These are phyloP conservation scores for Lachancea dasiensis DNA, from an alignment of 805 yeast genomes.

Conservation along the genomic window DNA sequence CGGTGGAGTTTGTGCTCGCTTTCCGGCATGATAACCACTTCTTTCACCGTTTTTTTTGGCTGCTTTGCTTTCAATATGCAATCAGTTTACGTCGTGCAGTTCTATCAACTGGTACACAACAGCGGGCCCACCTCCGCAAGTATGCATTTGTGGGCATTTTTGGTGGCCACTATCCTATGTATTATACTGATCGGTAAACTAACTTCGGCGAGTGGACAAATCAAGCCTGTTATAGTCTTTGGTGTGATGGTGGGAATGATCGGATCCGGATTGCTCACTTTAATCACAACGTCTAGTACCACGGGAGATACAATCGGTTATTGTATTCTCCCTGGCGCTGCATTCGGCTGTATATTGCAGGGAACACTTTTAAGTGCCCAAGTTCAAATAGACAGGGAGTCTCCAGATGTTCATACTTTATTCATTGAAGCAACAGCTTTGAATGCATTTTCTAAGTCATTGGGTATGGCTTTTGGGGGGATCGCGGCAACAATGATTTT, in stretches of 20 bases:
- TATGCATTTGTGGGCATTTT: conserved; percentile 18
- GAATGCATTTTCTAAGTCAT: conserved; percentile 20
- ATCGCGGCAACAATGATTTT: conserved; percentile 22
- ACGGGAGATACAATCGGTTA: conserved; percentile 32
- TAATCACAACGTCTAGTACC: conserved; percentile 30
- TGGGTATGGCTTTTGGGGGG: conserved; percentile 26
- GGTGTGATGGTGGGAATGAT: conserved; percentile 31
- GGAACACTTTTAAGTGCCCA: conserved; percentile 30
- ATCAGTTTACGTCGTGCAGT: conserved; percentile 22
- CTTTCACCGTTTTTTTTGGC: conserved; percentile 16
- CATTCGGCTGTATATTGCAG: conserved; percentile 34
- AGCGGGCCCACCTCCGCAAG: conserved; percentile 25
- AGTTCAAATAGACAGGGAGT: conserved; percentile 20
- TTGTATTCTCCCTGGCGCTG: conserved; percentile 35
- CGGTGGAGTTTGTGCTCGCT: conserved; percentile 1
- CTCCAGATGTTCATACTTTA: conserved; percentile 16
- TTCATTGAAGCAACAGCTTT: conserved; percentile 24
- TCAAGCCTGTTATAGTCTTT: conserved; percentile 33
- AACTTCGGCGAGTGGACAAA: conserved; percentile 30
- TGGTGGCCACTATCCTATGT: conserved; percentile 22
- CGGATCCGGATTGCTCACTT: conserved; percentile 33
- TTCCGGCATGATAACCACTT: conserved; percentile 15
- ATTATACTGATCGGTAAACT: conserved; percentile 27
- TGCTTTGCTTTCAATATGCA: conserved; percentile 21
- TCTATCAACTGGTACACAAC: conserved; percentile 23